Evolutionary conservation across 2,329 filamentous ascomycete species (phyloP), one percentile per base, ranked within the genome.

Genomic region (Colletotrichum ledebouriae): DNA sequence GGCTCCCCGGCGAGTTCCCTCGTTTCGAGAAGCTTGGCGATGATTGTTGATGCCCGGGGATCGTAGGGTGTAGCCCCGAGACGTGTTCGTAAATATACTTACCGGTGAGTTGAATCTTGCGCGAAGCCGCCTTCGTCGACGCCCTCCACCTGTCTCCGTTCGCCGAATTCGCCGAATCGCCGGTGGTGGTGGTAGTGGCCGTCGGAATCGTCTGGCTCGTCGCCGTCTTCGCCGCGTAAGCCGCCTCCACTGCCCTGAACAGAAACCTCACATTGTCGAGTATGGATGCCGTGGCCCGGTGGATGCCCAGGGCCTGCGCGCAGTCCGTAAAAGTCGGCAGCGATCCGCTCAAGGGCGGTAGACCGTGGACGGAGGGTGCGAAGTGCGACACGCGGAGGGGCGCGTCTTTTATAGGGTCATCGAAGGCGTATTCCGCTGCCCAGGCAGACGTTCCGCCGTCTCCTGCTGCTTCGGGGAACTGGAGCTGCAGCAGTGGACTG

Each of bases 191-290:
- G 3, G 4, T 25, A 4, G 3, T 25, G 49, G 41, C 42, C 29
- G n/a, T 34, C 9, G 46, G 39, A 59, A 37, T 63, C 58, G 37
- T 34, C 13, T 63, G 46, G 25, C 20, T 33, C 39, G 29, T 22
- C 22, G 11, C 22, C 12, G n/a, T 29, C 22, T 22, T 4, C 22
- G 22, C 22, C 22, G 22, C 22, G 44, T 57, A 63, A 10, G 62
- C 39, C 44, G 59, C 52, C 46, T 67, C 59, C n/a, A 86, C 80
- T 3, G 80, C 74, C 12, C 77, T 73, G n/a, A 86, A 76, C 1
- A 87, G 75, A 22, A 81, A 81, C 4, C 85, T 80, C 75, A 86
- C 81, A 56, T 85, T 81, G 61, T 87, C 85, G 3, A 87, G 80
- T 59, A 87, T 83, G 13, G 80, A 77, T 4, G 84, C 83, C 1